phyloP scores from a whole-genome alignment of 192 early-diverging fungal genomes.

The Paraglomus occultum region DNA sequence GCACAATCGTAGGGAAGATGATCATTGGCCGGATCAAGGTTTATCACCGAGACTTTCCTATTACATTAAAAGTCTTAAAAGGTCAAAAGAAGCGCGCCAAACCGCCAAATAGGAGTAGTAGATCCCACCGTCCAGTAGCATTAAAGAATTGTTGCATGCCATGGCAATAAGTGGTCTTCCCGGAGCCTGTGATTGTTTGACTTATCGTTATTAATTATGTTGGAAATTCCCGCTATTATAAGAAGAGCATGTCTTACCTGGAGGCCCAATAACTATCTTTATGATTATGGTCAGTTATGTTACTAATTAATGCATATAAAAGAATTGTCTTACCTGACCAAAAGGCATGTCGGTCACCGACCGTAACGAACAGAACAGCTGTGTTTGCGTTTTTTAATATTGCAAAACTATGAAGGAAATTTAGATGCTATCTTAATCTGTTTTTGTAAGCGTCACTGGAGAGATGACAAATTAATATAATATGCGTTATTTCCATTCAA shows the following conservation, averaged over 20 bases:
- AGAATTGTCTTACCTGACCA: slow-evolving; percentile 24
- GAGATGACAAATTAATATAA: too few species aligned
- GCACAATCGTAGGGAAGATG: slow-evolving; percentile 78
- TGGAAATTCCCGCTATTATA: too few species aligned
- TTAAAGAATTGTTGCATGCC: slow-evolving; percentile 87
- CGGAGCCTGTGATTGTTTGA: slow-evolving; percentile 54
- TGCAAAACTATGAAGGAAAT: too few species aligned
- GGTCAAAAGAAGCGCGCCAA: neutral
- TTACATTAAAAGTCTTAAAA: neutral
- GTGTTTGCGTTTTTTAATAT: too few species aligned
- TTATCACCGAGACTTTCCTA: slow-evolving; percentile 84
- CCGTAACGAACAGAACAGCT: too few species aligned
- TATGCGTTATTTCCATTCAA: too few species aligned
- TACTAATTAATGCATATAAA: neutral
- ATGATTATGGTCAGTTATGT: neutral
- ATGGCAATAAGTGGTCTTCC: slow-evolving; percentile 95
- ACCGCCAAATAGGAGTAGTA: neutral
- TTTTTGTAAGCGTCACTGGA: too few species aligned
- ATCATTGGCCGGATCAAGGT: slow-evolving; percentile 98
- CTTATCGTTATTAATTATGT: too few species aligned
- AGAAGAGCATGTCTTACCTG: slow-evolving; percentile 26
- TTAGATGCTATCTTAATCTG: too few species aligned
- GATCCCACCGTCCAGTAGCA: slow-evolving; percentile 60
- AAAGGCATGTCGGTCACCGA: slow-evolving; percentile 20
- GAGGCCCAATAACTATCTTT: slow-evolving; percentile 92